phyloP scores from a whole-genome alignment of 257 asterid species.

The Orobanche coerulescens region DNA sequence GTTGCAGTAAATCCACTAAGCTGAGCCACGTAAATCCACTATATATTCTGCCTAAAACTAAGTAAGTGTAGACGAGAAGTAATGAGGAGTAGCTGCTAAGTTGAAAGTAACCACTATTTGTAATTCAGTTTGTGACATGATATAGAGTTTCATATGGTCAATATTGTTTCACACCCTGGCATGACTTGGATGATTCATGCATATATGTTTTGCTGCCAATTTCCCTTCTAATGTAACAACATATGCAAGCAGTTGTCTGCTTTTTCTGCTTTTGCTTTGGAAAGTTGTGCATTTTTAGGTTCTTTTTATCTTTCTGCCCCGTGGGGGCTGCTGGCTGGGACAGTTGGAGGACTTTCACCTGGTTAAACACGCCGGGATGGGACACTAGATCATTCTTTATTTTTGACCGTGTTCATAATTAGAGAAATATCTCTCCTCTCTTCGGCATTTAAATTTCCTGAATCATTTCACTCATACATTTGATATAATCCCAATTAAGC shows the following conservation, averaged over 20 bases:
- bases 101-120: no score
- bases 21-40: no score
- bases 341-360: no score
- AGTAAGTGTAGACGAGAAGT: no score
- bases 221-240: no score
- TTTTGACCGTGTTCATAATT: not conserved
- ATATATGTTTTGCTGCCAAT: not conserved
- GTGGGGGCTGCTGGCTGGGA: no score
- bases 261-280: not conserved
- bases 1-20: no score
- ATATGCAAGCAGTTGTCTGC: not conserved
- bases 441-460: not conserved
- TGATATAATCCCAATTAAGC: not conserved
- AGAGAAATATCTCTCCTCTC: not conserved
- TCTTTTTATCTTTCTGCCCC: no score
- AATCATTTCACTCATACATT: not conserved
- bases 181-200: no score
- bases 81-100: no score
- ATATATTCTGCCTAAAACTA: no score
- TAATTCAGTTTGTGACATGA: not conserved
- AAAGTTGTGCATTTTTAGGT: not conserved
- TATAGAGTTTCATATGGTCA: not conserved
- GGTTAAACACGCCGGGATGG: not conserved
- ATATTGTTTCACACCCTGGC: not conserved
- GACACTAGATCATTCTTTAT: not conserved